phyloP scores from a whole-genome alignment of 495 filamentous ascomycete species.

The Monascus purpureus region DNA sequence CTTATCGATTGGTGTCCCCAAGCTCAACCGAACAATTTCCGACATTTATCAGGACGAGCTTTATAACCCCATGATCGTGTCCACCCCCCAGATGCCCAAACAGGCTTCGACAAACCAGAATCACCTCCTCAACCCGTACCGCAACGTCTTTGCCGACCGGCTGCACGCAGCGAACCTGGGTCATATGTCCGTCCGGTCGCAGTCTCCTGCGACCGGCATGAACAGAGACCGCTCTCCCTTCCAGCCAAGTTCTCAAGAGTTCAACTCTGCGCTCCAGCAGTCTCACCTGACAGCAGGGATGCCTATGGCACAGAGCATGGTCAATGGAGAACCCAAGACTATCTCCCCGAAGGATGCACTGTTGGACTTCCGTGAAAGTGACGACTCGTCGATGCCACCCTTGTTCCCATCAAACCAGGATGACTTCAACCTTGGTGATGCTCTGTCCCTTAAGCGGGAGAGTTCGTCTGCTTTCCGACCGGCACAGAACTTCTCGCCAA shows the following conservation, averaged over 20 bases:
- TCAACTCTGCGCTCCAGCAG: conserved; percentile 16
- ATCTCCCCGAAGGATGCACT: conserved; percentile 94
- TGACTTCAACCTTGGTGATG: conserved; percentile 28
- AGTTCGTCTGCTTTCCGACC: conserved; percentile 33
- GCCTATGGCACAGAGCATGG: conserved; percentile 21
- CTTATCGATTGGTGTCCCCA: conserved; percentile 44
- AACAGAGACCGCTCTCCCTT: conserved; percentile 75
- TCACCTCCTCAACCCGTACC: conserved; percentile 37
- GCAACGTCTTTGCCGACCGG: conserved; percentile 55
- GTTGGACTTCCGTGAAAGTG: conserved; percentile 66
- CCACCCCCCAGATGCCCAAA: conserved; percentile 31
- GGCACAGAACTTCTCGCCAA: conserved; percentile 22
- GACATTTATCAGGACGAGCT: conserved; percentile 78
- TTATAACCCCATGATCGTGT: conserved; percentile 53
- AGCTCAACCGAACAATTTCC: conserved; percentile 73
- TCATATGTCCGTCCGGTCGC: conserved; percentile 48
- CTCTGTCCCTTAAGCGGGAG: conserved; percentile 25
- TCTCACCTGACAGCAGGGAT: conserved; percentile 25
- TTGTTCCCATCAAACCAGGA: conserved; percentile 46
- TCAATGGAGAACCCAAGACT: conserved; percentile 49
- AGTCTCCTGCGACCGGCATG: conserved; percentile 35
- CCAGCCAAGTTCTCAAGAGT: conserved; percentile 52
- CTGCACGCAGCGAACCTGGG: conserved; percentile 66
- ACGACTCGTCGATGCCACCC: conserved; percentile 46
- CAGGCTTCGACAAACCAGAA: conserved; percentile 16